Base-by-base conservation (phyloP, 306 rosid genomes). In the Acacia acuminata region DNA sequence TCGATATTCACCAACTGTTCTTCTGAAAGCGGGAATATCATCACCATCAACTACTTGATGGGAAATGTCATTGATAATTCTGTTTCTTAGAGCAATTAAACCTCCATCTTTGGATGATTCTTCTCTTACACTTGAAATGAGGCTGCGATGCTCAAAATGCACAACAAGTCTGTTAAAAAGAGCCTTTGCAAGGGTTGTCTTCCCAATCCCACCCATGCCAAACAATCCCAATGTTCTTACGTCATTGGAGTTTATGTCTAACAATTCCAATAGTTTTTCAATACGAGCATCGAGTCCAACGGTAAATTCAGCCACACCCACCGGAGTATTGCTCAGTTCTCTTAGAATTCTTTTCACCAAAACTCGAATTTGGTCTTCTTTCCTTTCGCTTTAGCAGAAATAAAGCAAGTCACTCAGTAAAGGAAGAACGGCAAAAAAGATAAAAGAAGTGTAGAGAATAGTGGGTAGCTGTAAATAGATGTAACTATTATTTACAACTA, bases 141-240 rank as follows among this genome's bases (percentile, higher is more conserved):
- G 91, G 67, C 89, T 74, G 20, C 83, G 88, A 51, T 45, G 56
- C 58, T 67, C 80, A 55, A 91, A 93, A 60, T 66, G 71, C 27
- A 32, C 70, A 13, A 83, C 88, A 1, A 93, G 88, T 34, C 43
- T 84, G 76, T 89, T 91, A 71, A 67, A 87, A 20, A 93, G 88
- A 40, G 87, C 87, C 87, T 87, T 91, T 53, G 93, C 94, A 3
- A 91, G 86, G 3, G 94, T 93, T 66, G 97, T 89, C 73, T 92
- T 93, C 27, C 97, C 97, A 50, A 92, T 30, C 17, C 97, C 94
- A 4, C 97, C 93, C 83, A 82, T 82, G 10, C 94, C 97, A 80
- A 85, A 80, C 36, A 93, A 44, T 25, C 92, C 94, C 27, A 92
- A 19, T 10, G 91, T 85, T 44, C 42, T 74, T 8, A 86, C 51